phyloP scores from a whole-genome alignment of 1,139 yeast species.

The Hansenula anomala region DNA sequence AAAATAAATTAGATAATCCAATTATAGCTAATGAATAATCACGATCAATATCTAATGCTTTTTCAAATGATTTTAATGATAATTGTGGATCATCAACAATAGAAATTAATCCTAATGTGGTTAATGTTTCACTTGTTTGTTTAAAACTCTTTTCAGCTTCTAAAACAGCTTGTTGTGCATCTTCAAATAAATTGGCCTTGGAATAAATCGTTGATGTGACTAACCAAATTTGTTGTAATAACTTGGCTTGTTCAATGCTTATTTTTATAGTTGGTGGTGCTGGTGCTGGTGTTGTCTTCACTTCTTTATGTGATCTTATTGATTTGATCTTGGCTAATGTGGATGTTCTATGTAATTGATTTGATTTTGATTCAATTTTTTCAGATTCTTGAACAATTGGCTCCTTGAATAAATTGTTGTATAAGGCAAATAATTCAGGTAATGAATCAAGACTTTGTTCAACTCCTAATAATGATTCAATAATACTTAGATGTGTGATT shows the following conservation, averaged over 20 bases:
- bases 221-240: slow-evolving; percentile 68
- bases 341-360: slow-evolving; percentile 11
- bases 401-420: slow-evolving; percentile 47
- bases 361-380: slow-evolving; percentile 4
- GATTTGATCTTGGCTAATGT: slow-evolving; percentile 18
- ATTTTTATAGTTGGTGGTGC: neutral
- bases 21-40: slow-evolving; percentile 53
- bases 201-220: slow-evolving; percentile 66
- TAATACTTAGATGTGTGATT: slow-evolving; percentile 67
- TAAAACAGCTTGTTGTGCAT: slow-evolving; percentile 66
- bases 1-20: slow-evolving; percentile 58
- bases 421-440: slow-evolving; percentile 61
- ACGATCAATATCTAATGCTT: slow-evolving; percentile 48
- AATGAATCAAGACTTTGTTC: slow-evolving; percentile 59
- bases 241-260: slow-evolving; percentile 24
- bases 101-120: slow-evolving; percentile 50
- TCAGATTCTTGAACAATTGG: slow-evolving; percentile 9
- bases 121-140: slow-evolving; percentile 49
- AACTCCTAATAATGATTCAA: slow-evolving; percentile 60
- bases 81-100: slow-evolving; percentile 28
- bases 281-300: no score
- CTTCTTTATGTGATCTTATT: slow-evolving; percentile 11
- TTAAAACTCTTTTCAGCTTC: slow-evolving; percentile 60
- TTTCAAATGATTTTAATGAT: slow-evolving; percentile 66
- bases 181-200: slow-evolving; percentile 48